Evolutionary conservation across 2,329 filamentous ascomycete species (phyloP).

Genomic region (Aspergillus eucalypticola): DNA sequence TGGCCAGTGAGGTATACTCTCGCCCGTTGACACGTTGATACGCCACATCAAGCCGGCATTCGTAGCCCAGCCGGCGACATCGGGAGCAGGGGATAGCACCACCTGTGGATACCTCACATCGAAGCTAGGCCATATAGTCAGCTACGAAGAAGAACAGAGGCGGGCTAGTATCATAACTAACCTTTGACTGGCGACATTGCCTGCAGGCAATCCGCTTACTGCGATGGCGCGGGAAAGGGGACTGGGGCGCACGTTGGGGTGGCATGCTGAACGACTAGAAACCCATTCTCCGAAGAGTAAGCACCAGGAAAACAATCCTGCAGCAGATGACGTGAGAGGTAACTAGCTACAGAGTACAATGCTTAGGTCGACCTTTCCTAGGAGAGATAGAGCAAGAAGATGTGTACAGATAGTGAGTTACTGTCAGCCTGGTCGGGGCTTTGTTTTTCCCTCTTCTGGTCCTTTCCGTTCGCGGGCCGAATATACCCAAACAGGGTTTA

Average conservation of each 20-base stretch:
- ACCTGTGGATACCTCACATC: neutral
- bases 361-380: too few species aligned
- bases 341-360: too few species aligned
- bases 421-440: too few species aligned
- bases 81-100: neutral
- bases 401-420: too few species aligned
- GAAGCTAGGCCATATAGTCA: neutral
- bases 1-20: neutral
- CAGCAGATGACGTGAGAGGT: too few species aligned
- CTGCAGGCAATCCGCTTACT: constrained; percentile 5
- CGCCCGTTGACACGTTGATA: neutral
- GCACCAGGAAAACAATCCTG: too few species aligned
- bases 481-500: too few species aligned
- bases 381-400: too few species aligned
- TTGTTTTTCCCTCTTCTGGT: too few species aligned
- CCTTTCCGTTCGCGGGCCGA: too few species aligned
- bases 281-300: too few species aligned
- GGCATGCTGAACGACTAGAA: neutral
- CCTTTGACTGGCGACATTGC: constrained; percentile 6
- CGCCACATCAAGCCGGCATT: neutral
- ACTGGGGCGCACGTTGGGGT: neutral
- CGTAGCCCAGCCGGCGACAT: neutral
- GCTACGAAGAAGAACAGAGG: neutral
- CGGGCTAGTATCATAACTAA: neutral
- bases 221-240: neutral